Evolutionary conservation across 2,329 filamentous ascomycete genomes (phyloP).

Genomic region (Paraconiothyrium sp.): DNA sequence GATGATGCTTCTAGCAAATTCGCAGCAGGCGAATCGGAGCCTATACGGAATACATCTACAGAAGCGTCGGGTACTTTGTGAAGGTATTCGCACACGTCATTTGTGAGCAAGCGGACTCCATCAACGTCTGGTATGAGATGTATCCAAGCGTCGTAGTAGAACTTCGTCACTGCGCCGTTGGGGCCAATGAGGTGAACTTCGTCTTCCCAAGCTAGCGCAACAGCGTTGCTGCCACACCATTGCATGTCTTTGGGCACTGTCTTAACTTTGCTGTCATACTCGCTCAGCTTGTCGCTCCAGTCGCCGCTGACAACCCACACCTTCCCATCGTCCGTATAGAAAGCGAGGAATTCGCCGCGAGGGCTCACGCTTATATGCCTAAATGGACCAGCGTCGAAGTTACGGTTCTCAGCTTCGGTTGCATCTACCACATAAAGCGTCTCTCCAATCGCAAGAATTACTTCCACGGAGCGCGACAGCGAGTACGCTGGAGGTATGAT

Average conservation of each 20-base stretch:
- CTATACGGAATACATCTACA: constrained; percentile 87
- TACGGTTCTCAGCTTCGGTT: constrained; percentile 88
- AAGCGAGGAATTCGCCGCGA: constrained; percentile 84
- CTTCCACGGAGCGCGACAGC: constrained; percentile 91
- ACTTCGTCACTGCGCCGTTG: constrained; percentile 76
- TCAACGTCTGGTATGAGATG: constrained; percentile 89
- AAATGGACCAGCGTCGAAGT: constrained; percentile 92
- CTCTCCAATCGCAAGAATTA: constrained; percentile 82
- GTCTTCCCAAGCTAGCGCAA: constrained; percentile 95
- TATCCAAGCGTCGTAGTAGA: constrained; percentile 90
- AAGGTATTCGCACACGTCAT: constrained; percentile 96
- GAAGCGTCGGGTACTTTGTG: constrained; percentile 89
- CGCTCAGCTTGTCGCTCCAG: constrained; percentile 90
- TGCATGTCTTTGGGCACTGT: constrained; percentile 87
- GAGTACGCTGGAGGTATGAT: constrained; percentile 89
- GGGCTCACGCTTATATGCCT: constrained; percentile 90
- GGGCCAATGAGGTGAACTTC: constrained; percentile 94
- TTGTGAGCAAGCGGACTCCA: constrained; percentile 88
- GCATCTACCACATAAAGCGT: constrained; percentile 90
- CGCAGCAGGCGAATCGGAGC: constrained; percentile 87
- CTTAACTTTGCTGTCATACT: constrained; percentile 87
- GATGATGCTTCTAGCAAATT: constrained; percentile 94
- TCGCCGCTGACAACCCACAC: constrained; percentile 95
- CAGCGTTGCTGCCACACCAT: constrained; percentile 96
- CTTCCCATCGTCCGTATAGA: constrained; percentile 84